Percentiles rank a stretch among this genome's conserved stretches.
These are phyloP conservation scores for Nannochloropsis gaditana DNA, from an alignment of 108 stramenopile genomes.

Conservation along the genomic window DNA sequence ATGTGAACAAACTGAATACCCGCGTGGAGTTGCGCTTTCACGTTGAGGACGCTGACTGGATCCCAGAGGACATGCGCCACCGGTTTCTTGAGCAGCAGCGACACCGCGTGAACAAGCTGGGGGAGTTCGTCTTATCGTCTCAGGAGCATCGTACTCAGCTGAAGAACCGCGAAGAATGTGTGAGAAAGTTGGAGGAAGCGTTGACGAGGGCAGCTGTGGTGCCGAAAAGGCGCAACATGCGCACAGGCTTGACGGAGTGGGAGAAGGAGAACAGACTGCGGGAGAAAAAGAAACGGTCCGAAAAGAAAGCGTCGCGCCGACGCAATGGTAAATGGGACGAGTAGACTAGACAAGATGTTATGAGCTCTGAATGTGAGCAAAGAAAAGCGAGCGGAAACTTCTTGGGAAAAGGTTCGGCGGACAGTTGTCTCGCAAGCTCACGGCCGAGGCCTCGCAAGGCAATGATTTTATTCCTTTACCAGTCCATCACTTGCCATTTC, in stretches of 20 bases:
- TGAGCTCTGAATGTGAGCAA: too few relatives aligned
- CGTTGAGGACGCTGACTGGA: conserved; percentile 64
- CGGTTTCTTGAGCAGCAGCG: conserved; percentile 65
- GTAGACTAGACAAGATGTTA: neutral
- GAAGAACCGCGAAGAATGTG: conserved; percentile 67
- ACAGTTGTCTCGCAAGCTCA: too few relatives aligned
- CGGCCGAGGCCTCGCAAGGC: too few relatives aligned
- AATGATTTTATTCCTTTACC: too few relatives aligned
- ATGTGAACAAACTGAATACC: conserved; percentile 88
- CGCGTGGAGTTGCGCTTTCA: conserved; percentile 76
- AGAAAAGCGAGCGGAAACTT: too few relatives aligned
- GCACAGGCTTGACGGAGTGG: conserved; percentile 28
- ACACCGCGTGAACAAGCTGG: conserved; percentile 73
- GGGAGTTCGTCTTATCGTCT: conserved; percentile 60
- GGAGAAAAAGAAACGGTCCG: neutral
- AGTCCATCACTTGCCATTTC: too few relatives aligned
- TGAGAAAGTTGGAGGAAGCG: conserved; percentile 61
- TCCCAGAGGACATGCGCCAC: conserved; percentile 69
- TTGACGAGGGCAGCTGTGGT: conserved; percentile 27
- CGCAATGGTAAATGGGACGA: conserved; percentile 17
- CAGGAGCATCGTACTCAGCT: conserved; percentile 81
- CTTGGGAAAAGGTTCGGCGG: too few relatives aligned
- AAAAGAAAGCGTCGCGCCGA: neutral
- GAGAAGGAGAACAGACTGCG: conserved; percentile 15
- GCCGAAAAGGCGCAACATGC: conserved; percentile 33